phyloP scores from a whole-genome alignment of 1,139 yeast genomes.

The Yamadazyma buinensis region DNA sequence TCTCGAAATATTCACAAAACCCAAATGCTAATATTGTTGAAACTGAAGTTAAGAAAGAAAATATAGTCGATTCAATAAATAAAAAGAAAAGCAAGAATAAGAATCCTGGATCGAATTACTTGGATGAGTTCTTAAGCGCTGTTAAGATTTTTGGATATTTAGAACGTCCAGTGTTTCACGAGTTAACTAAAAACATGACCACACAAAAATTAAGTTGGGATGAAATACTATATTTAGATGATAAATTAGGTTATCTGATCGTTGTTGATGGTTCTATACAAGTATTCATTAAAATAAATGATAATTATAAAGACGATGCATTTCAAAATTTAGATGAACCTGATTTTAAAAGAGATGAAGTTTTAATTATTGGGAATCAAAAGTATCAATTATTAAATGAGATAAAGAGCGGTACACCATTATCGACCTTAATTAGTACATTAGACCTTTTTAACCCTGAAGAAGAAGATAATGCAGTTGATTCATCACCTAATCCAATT shows the following conservation, averaged over 20 bases:
- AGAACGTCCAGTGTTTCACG: conserved; percentile 88
- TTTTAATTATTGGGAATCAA: conserved; percentile 44
- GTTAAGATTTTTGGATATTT: conserved; percentile 92
- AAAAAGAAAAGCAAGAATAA: conserved; percentile 24
- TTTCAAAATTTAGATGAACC: conserved; percentile 18
- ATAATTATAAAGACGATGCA: conserved; percentile 9
- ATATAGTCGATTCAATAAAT: conserved; percentile 27
- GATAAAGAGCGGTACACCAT: conserved; percentile 80
- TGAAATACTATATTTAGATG: conserved; percentile 71
- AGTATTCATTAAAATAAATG: conserved; percentile 60
- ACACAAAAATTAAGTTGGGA: conserved; percentile 79
- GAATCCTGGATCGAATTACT: conserved; percentile 40
- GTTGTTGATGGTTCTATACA: conserved; percentile 93
- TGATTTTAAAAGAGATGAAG: conserved; percentile 37
- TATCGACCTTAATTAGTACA: conserved; percentile 79
- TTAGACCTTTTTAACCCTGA: conserved; percentile 51
- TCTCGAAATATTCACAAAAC: conserved; percentile 34
- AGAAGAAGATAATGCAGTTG: neutral
- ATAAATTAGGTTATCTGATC: conserved; percentile 78
- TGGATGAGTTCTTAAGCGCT: conserved; percentile 87
- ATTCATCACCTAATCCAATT: conserved; percentile 3
- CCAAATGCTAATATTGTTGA: conserved; percentile 9
- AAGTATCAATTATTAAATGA: conserved; percentile 77
- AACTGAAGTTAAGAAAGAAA: conserved; percentile 16
- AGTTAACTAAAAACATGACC: conserved; percentile 85